Evolutionary conservation across 164 flowering plant genomes (phyloP).

Genomic region (Chimonanthus salicifolius): DNA sequence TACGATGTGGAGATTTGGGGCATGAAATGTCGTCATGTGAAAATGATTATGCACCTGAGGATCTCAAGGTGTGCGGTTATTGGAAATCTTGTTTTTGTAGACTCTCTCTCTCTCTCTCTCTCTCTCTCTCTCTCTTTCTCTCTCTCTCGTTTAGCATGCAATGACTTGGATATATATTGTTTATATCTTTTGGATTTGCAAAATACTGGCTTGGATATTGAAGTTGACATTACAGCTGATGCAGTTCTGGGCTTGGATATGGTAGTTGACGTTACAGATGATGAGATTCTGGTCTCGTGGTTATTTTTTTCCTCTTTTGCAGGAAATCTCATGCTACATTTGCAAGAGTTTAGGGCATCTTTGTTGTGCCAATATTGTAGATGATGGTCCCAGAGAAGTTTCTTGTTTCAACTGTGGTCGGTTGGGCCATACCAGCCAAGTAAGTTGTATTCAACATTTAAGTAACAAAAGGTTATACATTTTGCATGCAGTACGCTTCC

Average conservation of each 20-base stretch:
- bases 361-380: slow-evolving; percentile 47
- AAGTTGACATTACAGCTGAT: neutral
- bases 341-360: slow-evolving; percentile 78
- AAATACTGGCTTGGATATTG: no score
- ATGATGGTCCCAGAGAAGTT: slow-evolving; percentile 31
- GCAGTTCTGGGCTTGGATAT: neutral
- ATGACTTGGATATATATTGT: no score
- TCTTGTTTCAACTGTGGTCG: slow-evolving; percentile 91
- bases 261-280: neutral
- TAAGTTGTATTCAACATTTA: slow-evolving; percentile 29
- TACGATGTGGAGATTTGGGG: slow-evolving; percentile 63
- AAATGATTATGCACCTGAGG: slow-evolving; percentile 40
- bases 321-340: slow-evolving; percentile 1
- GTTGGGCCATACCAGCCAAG: slow-evolving; percentile 74
- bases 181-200: no score
- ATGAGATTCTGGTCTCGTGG: neutral
- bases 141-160: neutral
- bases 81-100: neutral
- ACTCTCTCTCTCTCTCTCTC: neutral
- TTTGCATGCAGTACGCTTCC: neutral
- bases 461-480: neutral
- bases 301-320: neutral
- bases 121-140: neutral
- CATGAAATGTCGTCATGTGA: slow-evolving; percentile 56
- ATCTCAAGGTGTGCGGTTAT: slow-evolving; percentile 57